A percentile compares a stretch with the other conserved stretches of the same genome.
Conservation (phyloP, 228 moss, liverwort and hornwort species). For the Sphagnum fallax region DNA sequence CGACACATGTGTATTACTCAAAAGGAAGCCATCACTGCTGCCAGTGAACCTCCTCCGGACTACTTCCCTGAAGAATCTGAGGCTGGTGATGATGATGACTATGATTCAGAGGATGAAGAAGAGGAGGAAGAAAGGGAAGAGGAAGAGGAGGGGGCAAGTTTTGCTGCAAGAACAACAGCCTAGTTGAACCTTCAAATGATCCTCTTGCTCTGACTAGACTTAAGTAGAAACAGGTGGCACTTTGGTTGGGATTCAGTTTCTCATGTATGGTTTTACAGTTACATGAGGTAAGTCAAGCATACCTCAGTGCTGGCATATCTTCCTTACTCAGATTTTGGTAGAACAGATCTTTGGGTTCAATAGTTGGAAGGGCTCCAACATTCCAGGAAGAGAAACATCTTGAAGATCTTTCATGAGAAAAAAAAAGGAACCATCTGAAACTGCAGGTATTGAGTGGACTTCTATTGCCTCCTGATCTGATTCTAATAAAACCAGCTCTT, state of each 20-base stretch:
- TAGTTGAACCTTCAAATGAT: too few relatives aligned
- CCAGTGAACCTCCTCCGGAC: slow-evolving; percentile 58
- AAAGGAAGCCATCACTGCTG: slow-evolving; percentile 54
- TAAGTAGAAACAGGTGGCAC: not conserved
- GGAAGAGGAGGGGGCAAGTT: slow-evolving; percentile 12
- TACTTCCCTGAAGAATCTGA: slow-evolving; percentile 34
- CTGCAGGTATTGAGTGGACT: too few relatives aligned
- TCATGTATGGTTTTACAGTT: not conserved
- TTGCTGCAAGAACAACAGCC: slow-evolving; percentile 2
- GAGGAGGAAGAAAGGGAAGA: slow-evolving; percentile 29
- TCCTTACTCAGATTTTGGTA: too few relatives aligned
- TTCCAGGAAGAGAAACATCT: too few relatives aligned
- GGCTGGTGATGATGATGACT: slow-evolving; percentile 31
- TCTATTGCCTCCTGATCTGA: too few relatives aligned
- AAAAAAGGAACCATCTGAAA: too few relatives aligned
- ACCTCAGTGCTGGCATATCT: not conserved
- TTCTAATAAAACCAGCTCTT: too few relatives aligned
- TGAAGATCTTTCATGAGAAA: too few relatives aligned
- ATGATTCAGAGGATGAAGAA: slow-evolving; percentile 36
- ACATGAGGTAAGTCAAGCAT: not conserved
- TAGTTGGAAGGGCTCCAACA: too few relatives aligned
- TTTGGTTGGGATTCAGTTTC: not conserved
- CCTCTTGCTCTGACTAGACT: not conserved
- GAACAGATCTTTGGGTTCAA: too few relatives aligned
- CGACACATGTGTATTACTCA: slow-evolving; percentile 81